These are phyloP conservation scores for Neonothopanus nambi DNA, from an alignment of 1,284 basidiomycete species.

Conservation along the genomic window DNA sequence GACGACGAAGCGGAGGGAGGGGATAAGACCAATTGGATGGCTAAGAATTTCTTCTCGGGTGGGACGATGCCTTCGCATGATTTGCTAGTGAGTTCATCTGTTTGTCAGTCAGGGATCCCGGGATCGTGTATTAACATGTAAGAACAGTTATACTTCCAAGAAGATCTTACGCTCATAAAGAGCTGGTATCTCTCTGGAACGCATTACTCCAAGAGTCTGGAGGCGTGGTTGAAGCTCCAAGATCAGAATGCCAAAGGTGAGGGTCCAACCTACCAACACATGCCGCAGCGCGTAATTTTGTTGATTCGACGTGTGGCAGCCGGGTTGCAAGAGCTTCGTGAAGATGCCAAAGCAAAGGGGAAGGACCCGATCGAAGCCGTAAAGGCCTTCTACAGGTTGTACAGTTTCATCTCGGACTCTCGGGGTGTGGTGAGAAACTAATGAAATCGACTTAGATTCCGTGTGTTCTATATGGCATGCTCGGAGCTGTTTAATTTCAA, in stretches of 20 bases:
- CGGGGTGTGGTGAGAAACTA: not conserved
- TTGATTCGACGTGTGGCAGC: slow-evolving; percentile 23
- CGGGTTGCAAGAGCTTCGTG: slow-evolving; percentile 54
- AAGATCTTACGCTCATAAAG: slow-evolving; percentile 56
- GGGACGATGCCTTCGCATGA: slow-evolving; percentile 73
- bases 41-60: slow-evolving; percentile 75
- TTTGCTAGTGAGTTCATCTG: slow-evolving; percentile 46
- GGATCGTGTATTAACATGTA: not conserved
- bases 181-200: slow-evolving; percentile 69
- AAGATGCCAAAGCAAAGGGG: slow-evolving; percentile 50
- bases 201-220: slow-evolving; percentile 69
- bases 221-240: slow-evolving; percentile 70
- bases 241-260: slow-evolving; percentile 48
- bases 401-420: not conserved
- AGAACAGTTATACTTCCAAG: slow-evolving; percentile 66
- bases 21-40: slow-evolving; percentile 55
- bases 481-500: slow-evolving; percentile 74
- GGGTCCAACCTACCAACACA: not conserved
- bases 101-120: not conserved
- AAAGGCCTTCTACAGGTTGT: slow-evolving; percentile 60
- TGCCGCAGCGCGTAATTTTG: not conserved
- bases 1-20: slow-evolving; percentile 44
- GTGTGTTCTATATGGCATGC: slow-evolving; percentile 77
- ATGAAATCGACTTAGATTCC: slow-evolving; percentile 41
- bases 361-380: slow-evolving; percentile 50